Conservation (phyloP, 345 rosid species). For the Citropsis articulata region DNA sequence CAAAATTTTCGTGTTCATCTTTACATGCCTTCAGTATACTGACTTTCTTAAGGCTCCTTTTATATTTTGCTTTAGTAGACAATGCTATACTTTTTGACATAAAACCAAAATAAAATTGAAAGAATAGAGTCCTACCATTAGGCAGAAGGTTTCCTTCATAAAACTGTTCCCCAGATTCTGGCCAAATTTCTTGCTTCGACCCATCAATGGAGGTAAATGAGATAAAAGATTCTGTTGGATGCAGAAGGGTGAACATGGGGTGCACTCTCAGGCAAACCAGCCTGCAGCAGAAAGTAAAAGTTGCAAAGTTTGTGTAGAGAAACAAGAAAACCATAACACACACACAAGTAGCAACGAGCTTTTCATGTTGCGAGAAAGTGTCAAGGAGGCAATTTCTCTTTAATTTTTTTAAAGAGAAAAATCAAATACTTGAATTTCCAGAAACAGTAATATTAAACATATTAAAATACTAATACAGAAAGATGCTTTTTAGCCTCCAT, state of each 20-base stretch:
- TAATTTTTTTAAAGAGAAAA: not conserved
- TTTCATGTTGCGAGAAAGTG: not conserved
- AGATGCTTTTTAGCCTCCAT: not conserved
- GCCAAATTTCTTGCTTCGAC: slow-evolving; percentile 77
- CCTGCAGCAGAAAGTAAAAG: slow-evolving; percentile 37
- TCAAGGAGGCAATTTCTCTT: not conserved
- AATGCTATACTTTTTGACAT: not conserved
- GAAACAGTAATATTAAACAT: too few species aligned
- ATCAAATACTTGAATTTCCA: not conserved
- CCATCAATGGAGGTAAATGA: slow-evolving; percentile 70
- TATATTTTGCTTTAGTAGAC: not conserved
- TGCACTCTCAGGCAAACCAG: slow-evolving; percentile 85
- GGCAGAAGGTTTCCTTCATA: slow-evolving; percentile 65
- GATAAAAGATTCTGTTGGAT: slow-evolving; percentile 69
- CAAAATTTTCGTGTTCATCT: not conserved
- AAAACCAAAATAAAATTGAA: not conserved
- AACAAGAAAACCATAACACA: not conserved
- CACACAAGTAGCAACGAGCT: not conserved
- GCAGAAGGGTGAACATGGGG: slow-evolving; percentile 67
- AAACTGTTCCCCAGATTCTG: slow-evolving; percentile 53
- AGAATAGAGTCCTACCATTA: slow-evolving; percentile 39
- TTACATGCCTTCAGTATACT: not conserved
- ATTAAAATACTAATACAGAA: too few species aligned
- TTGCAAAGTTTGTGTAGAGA: not conserved
- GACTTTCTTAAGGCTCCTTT: not conserved